phyloP scores from a whole-genome alignment of 2,329 filamentous ascomycete species.

The Cordyceps farinosa region DNA sequence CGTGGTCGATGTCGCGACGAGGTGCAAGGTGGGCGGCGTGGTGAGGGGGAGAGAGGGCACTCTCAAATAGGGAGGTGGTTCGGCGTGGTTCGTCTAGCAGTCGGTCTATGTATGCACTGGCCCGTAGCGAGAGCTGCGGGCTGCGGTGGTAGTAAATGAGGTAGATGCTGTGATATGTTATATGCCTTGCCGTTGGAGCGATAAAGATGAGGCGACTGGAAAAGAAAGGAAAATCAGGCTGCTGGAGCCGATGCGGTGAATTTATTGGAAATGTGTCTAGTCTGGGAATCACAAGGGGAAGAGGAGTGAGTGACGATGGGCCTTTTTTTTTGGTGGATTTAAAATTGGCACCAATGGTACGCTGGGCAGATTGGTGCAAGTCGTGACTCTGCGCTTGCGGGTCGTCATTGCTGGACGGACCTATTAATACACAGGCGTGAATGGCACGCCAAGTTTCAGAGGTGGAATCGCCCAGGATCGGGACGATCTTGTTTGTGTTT shows the following conservation, averaged over 20 bases:
- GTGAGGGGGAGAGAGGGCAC: neutral
- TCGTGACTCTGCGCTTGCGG: too few species aligned
- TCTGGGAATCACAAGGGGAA: neutral
- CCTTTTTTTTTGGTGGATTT: conserved; percentile 10
- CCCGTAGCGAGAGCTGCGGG: neutral
- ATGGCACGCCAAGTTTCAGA: too few species aligned
- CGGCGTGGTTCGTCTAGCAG: neutral
- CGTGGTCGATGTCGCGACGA: neutral
- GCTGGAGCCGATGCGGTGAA: neutral
- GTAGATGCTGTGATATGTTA: too few species aligned
- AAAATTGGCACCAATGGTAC: conserved; percentile 13
- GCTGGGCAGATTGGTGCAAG: neutral
- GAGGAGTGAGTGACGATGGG: neutral
- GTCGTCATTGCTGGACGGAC: too few species aligned
- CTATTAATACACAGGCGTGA: too few species aligned
- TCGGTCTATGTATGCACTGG: neutral
- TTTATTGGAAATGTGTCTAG: neutral
- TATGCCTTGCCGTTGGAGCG: too few species aligned
- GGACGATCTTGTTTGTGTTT: too few species aligned
- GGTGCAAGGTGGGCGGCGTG: neutral
- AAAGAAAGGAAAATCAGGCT: neutral
- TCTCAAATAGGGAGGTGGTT: neutral
- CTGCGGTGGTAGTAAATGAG: neutral
- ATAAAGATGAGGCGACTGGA: neutral
- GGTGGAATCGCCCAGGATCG: too few species aligned